Conservation (phyloP, 768 basidiomycete genomes). For the Boletus rubropictus region DNA sequence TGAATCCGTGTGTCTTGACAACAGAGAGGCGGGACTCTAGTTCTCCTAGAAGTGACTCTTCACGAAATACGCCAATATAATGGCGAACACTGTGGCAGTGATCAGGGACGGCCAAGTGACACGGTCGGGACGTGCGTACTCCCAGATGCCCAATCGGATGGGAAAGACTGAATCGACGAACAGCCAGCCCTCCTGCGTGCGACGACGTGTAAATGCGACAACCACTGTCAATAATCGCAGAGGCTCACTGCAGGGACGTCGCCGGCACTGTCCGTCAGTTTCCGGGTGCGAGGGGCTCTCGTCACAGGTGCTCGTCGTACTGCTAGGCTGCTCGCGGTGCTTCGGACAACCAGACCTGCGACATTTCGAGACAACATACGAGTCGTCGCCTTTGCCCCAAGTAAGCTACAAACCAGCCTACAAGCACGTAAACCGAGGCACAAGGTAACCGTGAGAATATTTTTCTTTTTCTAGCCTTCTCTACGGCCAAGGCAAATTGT, state of each 20-base stretch:
- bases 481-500: conserved; percentile 17
- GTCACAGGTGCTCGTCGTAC: conserved; percentile 1
- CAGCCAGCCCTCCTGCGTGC: conserved; percentile 49
- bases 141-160: conserved; percentile 62
- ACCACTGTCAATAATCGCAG: conserved; percentile 9
- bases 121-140: conserved; percentile 42
- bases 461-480: conserved; percentile 9
- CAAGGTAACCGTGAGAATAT: conserved; percentile 5
- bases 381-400: no score
- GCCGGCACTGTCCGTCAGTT: conserved; percentile 6
- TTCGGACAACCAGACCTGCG: background rate
- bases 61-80: conserved; percentile 54
- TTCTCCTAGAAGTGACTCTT: conserved; percentile 49
- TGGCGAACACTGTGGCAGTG: conserved; percentile 50
- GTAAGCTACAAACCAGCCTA: no score
- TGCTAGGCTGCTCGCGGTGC: background rate
- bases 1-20: conserved; percentile 53
- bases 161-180: conserved; percentile 80
- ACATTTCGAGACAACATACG: conserved; percentile 18
- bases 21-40: conserved; percentile 45
- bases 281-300: background rate
- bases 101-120: conserved; percentile 2
- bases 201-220: conserved; percentile 1
- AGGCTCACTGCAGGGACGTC: conserved; percentile 14
- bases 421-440: background rate